phyloP scores from a whole-genome alignment of 495 filamentous ascomycete species.

The Neurospora sp. region DNA sequence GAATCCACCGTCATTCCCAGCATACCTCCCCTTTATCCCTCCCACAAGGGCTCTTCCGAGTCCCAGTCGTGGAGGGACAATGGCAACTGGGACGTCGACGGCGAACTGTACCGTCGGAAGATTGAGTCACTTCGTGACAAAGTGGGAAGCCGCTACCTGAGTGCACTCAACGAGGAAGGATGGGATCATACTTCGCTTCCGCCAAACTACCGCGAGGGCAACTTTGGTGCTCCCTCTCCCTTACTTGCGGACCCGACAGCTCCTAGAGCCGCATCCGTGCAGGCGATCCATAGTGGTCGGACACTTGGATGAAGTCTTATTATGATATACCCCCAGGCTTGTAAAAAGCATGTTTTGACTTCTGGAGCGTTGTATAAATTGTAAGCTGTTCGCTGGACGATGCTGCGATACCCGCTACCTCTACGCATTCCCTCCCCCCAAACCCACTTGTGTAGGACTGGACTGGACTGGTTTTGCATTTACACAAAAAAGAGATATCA shows the following conservation, averaged over 20 bases:
- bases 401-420: slow-evolving; percentile 8
- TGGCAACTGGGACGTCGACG: slow-evolving; percentile 56
- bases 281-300: slow-evolving; percentile 41
- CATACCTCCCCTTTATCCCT: slow-evolving; percentile 31
- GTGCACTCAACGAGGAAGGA: slow-evolving; percentile 71
- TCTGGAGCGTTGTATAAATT: slow-evolving; percentile 4
- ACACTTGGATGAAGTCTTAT: slow-evolving; percentile 31
- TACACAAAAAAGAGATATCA: slow-evolving; percentile 8
- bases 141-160: slow-evolving; percentile 76
- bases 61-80: slow-evolving; percentile 32
- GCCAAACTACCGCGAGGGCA: slow-evolving; percentile 22
- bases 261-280: slow-evolving; percentile 35
- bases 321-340: slow-evolving; percentile 17
- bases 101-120: slow-evolving; percentile 74
- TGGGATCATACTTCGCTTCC: slow-evolving; percentile 35
- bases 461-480: slow-evolving; percentile 4
- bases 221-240: slow-evolving; percentile 32
- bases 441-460: not conserved
- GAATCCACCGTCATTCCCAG: slow-evolving; percentile 33
- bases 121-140: slow-evolving; percentile 77
- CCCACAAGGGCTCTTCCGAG: slow-evolving; percentile 26
- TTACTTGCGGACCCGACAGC: slow-evolving; percentile 33
- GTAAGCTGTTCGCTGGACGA: slow-evolving; percentile 9
- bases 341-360: slow-evolving; percentile 4
- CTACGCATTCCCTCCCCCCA: not conserved